Evolutionary conservation across 2,329 filamentous ascomycete genomes (phyloP).

Genomic region (Lecanosticta acicola): DNA sequence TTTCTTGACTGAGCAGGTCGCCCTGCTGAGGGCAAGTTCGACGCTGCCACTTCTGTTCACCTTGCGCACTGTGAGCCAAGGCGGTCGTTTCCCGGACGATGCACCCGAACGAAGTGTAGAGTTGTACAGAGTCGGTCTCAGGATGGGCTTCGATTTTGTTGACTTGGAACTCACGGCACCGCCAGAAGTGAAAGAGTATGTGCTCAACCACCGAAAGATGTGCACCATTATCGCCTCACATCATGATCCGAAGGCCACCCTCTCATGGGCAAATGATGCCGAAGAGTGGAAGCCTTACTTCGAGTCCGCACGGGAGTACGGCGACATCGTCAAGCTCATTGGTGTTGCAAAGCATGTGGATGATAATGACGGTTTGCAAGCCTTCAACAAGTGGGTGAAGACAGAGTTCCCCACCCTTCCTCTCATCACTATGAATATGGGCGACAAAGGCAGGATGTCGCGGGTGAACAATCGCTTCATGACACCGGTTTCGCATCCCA

Average conservation of each 20-base stretch:
- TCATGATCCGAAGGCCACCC: constrained; percentile 71
- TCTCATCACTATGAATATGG: constrained; percentile 95
- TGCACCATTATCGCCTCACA: constrained; percentile 92
- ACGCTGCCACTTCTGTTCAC: constrained; percentile 87
- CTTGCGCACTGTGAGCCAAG: constrained; percentile 76
- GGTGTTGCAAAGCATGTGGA: constrained; percentile 69
- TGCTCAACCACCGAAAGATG: constrained; percentile 52
- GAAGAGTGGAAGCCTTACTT: constrained; percentile 79
- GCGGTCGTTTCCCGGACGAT: constrained; percentile 78
- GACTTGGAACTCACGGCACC: constrained; percentile 88
- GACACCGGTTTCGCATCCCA: constrained; percentile 87
- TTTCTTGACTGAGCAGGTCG: constrained; percentile 75
- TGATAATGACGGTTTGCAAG: constrained; percentile 79
- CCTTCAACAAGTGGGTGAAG: constrained; percentile 73
- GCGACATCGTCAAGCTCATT: constrained; percentile 91
- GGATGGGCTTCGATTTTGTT: constrained; percentile 84
- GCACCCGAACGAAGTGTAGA: constrained; percentile 57
- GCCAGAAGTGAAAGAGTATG: constrained; percentile 60
- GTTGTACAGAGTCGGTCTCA: constrained; percentile 72
- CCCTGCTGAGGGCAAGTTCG: constrained; percentile 66
- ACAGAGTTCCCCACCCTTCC: constrained; percentile 66
- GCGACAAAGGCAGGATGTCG: constrained; percentile 76
- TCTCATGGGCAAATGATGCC: constrained; percentile 73
- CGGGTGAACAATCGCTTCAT: constrained; percentile 87
- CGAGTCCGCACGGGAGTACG: constrained; percentile 82